A percentile compares a stretch with the other conserved stretches of the same genome.
phyloP scores from a whole-genome alignment of 257 asterid genomes.

The Rhazya stricta region DNA sequence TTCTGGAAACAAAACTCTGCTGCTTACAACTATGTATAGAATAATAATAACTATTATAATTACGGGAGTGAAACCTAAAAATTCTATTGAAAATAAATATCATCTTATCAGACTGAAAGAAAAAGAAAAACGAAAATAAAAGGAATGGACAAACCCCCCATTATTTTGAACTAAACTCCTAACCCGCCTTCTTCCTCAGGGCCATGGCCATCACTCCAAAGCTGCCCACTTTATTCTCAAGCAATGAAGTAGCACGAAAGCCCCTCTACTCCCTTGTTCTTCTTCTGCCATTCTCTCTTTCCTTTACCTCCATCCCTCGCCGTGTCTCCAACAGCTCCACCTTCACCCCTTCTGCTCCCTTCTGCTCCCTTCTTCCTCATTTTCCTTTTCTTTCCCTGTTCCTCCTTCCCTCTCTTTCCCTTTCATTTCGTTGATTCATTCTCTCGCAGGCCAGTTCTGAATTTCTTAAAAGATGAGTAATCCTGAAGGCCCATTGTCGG shows the following conservation, averaged over 20 bases:
- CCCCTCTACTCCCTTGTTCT: background rate
- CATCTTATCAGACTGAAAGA: background rate
- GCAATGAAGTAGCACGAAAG: background rate
- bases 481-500: no score
- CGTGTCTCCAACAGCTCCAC: background rate
- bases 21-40: background rate
- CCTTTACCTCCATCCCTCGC: background rate
- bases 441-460: background rate
- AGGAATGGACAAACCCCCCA: background rate
- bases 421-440: no score
- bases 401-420: background rate
- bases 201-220: background rate
- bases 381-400: background rate
- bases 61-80: background rate
- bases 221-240: background rate
- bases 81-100: background rate
- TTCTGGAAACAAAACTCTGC: background rate
- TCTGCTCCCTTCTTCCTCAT: background rate
- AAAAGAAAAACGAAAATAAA: background rate
- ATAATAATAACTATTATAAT: background rate
- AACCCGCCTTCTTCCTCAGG: background rate
- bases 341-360: background rate
- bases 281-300: background rate
- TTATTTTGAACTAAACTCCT: background rate
- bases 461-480: background rate